phyloP scores from a whole-genome alignment of 75 land plant species.

The Cupressus sempervirens region DNA sequence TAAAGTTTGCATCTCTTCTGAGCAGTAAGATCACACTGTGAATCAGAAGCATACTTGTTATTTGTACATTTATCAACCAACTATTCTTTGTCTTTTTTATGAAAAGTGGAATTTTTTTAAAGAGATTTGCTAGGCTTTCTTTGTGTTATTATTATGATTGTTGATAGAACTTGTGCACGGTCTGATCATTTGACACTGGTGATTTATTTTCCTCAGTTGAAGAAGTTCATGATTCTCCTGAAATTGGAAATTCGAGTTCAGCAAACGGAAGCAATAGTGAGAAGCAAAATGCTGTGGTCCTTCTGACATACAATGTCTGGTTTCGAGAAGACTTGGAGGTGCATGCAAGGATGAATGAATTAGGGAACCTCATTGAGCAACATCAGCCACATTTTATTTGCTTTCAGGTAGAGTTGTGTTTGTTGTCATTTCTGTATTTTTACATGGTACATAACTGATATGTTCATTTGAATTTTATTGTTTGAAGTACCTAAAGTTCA shows the following conservation, averaged over 20 bases:
- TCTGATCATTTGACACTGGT: not conserved
- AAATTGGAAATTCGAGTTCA: not conserved
- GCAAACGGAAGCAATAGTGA: slow-evolving; percentile 6
- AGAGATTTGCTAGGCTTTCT: not conserved
- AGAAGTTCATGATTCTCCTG: not conserved
- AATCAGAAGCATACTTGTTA: too few relatives aligned
- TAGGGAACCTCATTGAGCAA: slow-evolving; percentile 75
- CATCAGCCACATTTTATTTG: slow-evolving; percentile 87
- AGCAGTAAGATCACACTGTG: too few relatives aligned
- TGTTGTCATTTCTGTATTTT: not conserved
- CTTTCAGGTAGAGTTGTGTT: slow-evolving; percentile 57
- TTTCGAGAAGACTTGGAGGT: slow-evolving; percentile 75
- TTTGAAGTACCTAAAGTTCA: not conserved
- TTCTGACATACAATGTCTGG: slow-evolving; percentile 91
- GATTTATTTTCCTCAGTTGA: not conserved
- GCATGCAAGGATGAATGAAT: slow-evolving; percentile 61
- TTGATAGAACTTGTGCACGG: not conserved
- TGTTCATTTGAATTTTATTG: not conserved
- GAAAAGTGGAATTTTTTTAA: not conserved
- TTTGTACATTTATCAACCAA: not conserved
- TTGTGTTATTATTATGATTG: not conserved
- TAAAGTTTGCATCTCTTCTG: too few relatives aligned
- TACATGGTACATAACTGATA: not conserved
- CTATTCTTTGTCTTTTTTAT: not conserved
- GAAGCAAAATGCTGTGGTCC: slow-evolving; percentile 25